Percentiles rank a stretch among this genome's conserved stretches.
These are phyloP conservation scores for Pythium brassicae DNA, from an alignment of 352 stramenopile genomes.

Conservation along the genomic window DNA sequence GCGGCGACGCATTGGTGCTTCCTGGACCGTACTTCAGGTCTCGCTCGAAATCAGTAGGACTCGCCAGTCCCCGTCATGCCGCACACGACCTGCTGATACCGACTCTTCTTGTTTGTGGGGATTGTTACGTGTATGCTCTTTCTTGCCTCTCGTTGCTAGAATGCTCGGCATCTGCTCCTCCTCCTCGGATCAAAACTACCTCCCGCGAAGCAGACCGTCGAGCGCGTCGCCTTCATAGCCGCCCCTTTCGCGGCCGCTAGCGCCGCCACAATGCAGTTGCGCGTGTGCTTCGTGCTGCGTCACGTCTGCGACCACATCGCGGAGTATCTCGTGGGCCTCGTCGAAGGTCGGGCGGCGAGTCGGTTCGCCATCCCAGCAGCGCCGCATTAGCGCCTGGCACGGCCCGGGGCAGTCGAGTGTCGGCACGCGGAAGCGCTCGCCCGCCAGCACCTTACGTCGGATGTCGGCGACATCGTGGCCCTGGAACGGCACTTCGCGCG, in stretches of 20 bases:
- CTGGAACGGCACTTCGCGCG: slow-evolving; percentile 72
- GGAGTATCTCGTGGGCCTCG: slow-evolving; percentile 44
- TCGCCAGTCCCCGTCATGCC: no score
- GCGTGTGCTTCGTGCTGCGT: slow-evolving; percentile 25
- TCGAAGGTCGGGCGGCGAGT: slow-evolving; percentile 49
- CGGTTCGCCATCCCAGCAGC: slow-evolving; percentile 62
- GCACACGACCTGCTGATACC: no score
- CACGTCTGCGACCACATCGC: slow-evolving; percentile 21
- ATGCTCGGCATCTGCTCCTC: no score
- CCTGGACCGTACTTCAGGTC: no score
- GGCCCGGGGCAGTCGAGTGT: slow-evolving; percentile 59
- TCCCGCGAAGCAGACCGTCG: slow-evolving; percentile 42
- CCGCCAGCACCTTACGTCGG: slow-evolving; percentile 55
- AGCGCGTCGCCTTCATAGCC: slow-evolving; percentile 47
- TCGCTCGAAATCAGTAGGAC: no score
- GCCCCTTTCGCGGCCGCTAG: background rate
- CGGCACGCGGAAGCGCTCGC: slow-evolving; percentile 71
- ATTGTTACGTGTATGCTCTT: no score
- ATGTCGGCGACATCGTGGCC: slow-evolving; percentile 75
- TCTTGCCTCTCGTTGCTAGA: no score
- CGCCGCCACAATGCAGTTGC: slow-evolving; percentile 8
- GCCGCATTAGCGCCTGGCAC: slow-evolving; percentile 64
- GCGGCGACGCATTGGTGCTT: no score
- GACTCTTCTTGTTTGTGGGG: no score
- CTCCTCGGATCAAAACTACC: slow-evolving; percentile 10